Evolutionary conservation across 2,329 filamentous ascomycete species (phyloP), one percentile per base, ranked within the genome.

Genomic region (Didymella pinodella): DNA sequence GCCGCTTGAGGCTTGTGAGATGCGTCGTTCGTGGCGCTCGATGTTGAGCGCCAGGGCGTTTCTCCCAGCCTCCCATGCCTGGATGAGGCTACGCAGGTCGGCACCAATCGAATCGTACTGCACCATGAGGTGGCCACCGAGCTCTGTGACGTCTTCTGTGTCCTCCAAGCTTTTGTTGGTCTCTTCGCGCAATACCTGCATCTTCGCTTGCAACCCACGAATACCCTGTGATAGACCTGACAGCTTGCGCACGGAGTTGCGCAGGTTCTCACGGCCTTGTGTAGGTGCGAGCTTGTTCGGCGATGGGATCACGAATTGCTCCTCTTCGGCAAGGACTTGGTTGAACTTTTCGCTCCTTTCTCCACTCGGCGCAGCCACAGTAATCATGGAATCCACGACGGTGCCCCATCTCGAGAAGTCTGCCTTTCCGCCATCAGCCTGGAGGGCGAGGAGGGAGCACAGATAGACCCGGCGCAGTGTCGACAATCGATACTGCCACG

Each of bases 51-150:
- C 88, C 51, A 99, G 82, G 6, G 92, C 88, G n/a, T 89, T 86
- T 75, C 91, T 94, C 49, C 94, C 95, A 51, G 76, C 66, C 61
- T 83, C 81, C 81, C 81, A 83, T 2, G 81, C 81, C 65, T 81
- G 79, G 51, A 82, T 75, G 18, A 83, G 71, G 44, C 77, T 79
- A 74, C 90, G 90, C 44, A 99, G 83, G 71, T 99, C 95, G 26
- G 88, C 84, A 2, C 95, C 95, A 63, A 99, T 96, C 4, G 93
- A 94, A 56, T 99, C 95, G 76, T 98, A 99, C 71, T 98, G 95
- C 22, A 88, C 80, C 84, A 97, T 89, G 38, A 98, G 83, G 62
- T 88, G 88, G 0, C 89, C 85, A 0, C 91, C 92, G 16, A 97
- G 84, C 65, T 96, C 91, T 4, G 87, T 86, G 5, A 82, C 75